These are phyloP conservation scores for Geoglossum cookeanum DNA, from an alignment of 2,329 filamentous ascomycete species.

Conservation along the genomic window DNA sequence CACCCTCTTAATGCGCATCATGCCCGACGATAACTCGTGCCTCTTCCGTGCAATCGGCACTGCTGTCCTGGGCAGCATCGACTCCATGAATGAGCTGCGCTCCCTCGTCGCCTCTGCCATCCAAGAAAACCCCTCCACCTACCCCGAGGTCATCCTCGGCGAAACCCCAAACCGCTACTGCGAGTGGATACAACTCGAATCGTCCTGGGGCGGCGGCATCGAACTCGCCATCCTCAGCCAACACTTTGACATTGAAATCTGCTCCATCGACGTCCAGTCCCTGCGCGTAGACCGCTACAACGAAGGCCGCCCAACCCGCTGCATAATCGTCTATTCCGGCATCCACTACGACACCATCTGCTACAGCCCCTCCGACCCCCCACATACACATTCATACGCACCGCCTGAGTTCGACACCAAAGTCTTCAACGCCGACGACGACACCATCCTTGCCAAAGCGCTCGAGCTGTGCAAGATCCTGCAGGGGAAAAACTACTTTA, in stretches of 20 bases:
- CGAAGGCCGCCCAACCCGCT: conserved; percentile 47
- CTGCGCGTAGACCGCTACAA: conserved; percentile 57
- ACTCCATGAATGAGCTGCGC: conserved; percentile 53
- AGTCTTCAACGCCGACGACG: conserved; percentile 43
- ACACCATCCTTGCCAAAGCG: conserved; percentile 39
- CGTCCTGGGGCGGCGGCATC: conserved; percentile 82
- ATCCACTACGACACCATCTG: conserved; percentile 89
- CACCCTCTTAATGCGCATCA: conserved; percentile 59
- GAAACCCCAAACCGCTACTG: conserved; percentile 57
- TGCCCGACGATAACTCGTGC: conserved; percentile 94
- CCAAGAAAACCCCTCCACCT: conserved; percentile 49
- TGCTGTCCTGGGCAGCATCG: conserved; percentile 49
- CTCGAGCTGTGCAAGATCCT: conserved; percentile 45
- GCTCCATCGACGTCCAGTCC: conserved; percentile 60
- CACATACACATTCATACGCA: conserved; percentile 34
- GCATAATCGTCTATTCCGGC: conserved; percentile 73
- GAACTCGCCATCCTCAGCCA: conserved; percentile 72
- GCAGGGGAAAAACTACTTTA: conserved; percentile 62
- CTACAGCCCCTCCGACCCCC: conserved; percentile 43
- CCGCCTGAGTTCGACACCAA: conserved; percentile 64
- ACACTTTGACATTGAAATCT: conserved; percentile 72
- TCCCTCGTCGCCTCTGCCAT: conserved; percentile 65
- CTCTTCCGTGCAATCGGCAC: conserved; percentile 79
- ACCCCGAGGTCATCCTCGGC: conserved; percentile 60
- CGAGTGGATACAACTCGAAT: conserved; percentile 56